Evolutionary conservation across 306 rosid genomes (phyloP), one percentile per base, ranked within the genome.

Genomic region (Begonia fuchsioides): DNA sequence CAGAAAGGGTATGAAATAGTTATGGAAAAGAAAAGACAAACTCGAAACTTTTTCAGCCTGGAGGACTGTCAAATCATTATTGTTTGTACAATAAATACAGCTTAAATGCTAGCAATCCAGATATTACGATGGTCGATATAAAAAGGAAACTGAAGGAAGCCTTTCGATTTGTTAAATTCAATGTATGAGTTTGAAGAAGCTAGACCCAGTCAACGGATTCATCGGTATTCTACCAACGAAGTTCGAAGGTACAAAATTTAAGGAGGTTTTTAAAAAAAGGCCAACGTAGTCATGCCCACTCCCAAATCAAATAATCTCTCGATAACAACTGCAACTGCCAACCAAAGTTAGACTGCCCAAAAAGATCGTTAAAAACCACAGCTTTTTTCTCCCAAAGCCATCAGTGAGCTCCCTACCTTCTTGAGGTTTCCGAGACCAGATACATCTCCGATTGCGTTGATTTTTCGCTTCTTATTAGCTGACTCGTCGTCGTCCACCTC

Each of bases 161-260:
- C 35, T 44, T 55, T 17, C 15, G 50, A 10, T 32, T 20, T 43
- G 56, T 51, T 11, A 38, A 61, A 58, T 12, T 47, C 55, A 52
- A 49, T 16, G 45, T 46, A 13, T 44, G 41, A 51, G 40, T 62
- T 55, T 48, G 55, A 35, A 35, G 18, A 44, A 49, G 62, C 56
- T 15, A 10, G 52, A 58, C 70, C 9, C 15, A 58, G 77, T 66
- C 87, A 75, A 75, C 77, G 17, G 52, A 39, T 67, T 59, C 51
- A 61, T 70, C 62, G 55, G 63, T 60, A 74, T 54, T 68, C 68
- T 53, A 58, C 20, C 52, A 41, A 54, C 60, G 43, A 11, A 54
- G 59, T 64, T 62, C 63, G 59, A 70, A 57, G 66, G 76, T 74
- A 69, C 85, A 74, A 68, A 79, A 72, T 72, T 72, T 72, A 68